A percentile compares a stretch with the other conserved stretches of the same genome.
Evolutionary conservation across 495 filamentous ascomycete genomes (phyloP).

Genomic region (Clohesyomyces aquaticus): DNA sequence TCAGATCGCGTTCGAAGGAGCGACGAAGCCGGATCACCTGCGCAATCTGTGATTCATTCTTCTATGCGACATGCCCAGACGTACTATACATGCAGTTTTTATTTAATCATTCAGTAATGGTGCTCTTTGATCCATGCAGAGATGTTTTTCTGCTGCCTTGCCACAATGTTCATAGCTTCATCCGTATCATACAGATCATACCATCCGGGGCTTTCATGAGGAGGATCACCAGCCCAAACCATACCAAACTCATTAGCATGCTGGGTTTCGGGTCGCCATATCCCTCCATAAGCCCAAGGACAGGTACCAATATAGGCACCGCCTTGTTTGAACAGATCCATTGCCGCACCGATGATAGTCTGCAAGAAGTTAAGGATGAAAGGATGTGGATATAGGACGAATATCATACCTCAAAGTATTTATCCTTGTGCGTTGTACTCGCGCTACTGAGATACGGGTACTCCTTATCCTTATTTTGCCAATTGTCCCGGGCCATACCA

Average conservation of each 20-base stretch:
- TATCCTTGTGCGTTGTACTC: constrained; percentile 39
- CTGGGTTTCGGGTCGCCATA: constrained; percentile 41
- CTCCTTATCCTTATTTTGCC: constrained; percentile 36
- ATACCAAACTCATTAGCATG: constrained; percentile 39
- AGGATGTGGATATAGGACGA: background rate
- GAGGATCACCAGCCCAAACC: constrained; percentile 44
- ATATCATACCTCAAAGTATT: constrained; percentile 33
- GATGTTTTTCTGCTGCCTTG: constrained; percentile 34
- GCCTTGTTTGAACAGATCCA: constrained; percentile 30
- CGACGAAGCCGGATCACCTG: no score
- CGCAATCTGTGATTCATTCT: no score
- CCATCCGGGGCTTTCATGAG: constrained; percentile 42
- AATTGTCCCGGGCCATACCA: constrained; percentile 43
- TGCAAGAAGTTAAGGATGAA: background rate
- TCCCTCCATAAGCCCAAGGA: constrained; percentile 44
- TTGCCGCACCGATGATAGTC: constrained; percentile 33
- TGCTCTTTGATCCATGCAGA: constrained; percentile 10
- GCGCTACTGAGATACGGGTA: constrained; percentile 39
- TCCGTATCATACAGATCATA: constrained; percentile 44
- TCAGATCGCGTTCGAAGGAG: no score
- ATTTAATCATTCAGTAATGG: background rate
- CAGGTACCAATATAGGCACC: constrained; percentile 40
- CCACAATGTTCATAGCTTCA: constrained; percentile 39
- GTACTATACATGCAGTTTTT: no score
- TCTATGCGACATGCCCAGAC: no score